Conservation (phyloP, 1,139 yeast species). For the Entelexis sorbosivorans region DNA sequence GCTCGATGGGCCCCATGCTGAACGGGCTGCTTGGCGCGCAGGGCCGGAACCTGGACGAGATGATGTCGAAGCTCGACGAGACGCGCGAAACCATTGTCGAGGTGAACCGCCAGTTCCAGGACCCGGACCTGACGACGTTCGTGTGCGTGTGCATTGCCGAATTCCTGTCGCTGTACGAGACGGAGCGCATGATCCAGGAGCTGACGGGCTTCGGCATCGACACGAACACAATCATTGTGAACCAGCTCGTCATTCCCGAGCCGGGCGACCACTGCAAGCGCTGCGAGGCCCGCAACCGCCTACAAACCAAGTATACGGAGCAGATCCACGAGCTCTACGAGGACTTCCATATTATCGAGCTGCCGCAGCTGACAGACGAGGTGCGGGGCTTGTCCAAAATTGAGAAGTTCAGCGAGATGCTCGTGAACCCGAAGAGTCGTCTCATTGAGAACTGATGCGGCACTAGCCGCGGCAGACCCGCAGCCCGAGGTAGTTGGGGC, state of each 20-base stretch:
- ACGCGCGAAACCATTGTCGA: conserved; percentile 74
- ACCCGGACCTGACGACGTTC: conserved; percentile 92
- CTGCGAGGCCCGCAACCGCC: conserved; percentile 85
- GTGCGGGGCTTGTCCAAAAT: conserved; percentile 84
- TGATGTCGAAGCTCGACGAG: conserved; percentile 70
- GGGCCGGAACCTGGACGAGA: conserved; percentile 54
- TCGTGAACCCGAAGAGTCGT: conserved; percentile 25
- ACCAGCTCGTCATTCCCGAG: conserved; percentile 73
- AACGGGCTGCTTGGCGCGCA: conserved; percentile 59
- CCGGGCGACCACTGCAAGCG: conserved; percentile 58
- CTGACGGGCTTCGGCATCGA: conserved; percentile 90
- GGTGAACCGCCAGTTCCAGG: conserved; percentile 87
- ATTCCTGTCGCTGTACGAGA: conserved; percentile 86
- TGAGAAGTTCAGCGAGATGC: conserved; percentile 39
- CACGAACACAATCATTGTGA: conserved; percentile 88
- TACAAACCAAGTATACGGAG: conserved; percentile 88
- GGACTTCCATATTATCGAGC: conserved; percentile 87
- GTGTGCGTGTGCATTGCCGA: conserved; percentile 96
- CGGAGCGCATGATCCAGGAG: conserved; percentile 95
- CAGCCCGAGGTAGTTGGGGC: too few relatives aligned
- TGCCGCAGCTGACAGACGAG: conserved; percentile 89
- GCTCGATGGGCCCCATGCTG: conserved; percentile 84
- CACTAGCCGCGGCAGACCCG: too few relatives aligned
- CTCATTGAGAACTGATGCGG: conserved; percentile 4
- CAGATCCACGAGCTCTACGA: conserved; percentile 86